Conservation (phyloP, 441 rosid genomes). For the Pelargonium citronellum region DNA sequence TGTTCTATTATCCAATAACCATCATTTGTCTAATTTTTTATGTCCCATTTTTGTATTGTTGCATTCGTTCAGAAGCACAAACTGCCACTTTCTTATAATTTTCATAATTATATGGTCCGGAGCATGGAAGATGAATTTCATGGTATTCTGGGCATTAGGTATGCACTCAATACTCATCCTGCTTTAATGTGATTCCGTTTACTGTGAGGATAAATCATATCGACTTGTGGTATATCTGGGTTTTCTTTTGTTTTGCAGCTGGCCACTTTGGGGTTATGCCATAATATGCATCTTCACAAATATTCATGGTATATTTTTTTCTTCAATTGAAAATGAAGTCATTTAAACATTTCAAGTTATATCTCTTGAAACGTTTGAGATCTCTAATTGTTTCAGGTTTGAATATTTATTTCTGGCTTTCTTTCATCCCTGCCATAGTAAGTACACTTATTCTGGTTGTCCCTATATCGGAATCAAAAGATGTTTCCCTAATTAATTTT, state of each 20-base stretch:
- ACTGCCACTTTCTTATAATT: slow-evolving; percentile 74
- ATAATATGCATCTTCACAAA: slow-evolving; percentile 84
- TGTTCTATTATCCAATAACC: too few relatives aligned
- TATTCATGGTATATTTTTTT: slow-evolving; percentile 57
- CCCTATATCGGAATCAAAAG: neutral
- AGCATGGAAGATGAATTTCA: slow-evolving; percentile 97
- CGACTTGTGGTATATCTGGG: neutral
- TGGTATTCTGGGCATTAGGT: slow-evolving; percentile 91
- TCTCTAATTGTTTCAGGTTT: slow-evolving; percentile 47
- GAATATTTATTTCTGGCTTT: slow-evolving; percentile 88
- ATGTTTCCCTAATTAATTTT: neutral
- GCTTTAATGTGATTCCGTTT: neutral
- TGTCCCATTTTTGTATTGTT: slow-evolving; percentile 11
- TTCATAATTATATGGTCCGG: slow-evolving; percentile 85
- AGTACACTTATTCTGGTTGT: slow-evolving; percentile 26
- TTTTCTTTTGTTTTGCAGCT: slow-evolving; percentile 44
- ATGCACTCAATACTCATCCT: slow-evolving; percentile 18
- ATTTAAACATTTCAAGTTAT: slow-evolving; percentile 10
- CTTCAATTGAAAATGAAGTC: slow-evolving; percentile 1
- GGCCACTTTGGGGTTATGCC: slow-evolving; percentile 93
- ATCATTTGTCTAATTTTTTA: neutral
- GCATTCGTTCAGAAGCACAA: slow-evolving; percentile 73
- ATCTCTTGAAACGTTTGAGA: neutral
- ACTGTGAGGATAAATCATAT: neutral
- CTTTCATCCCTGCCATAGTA: slow-evolving; percentile 91